Conservation (phyloP, 2,329 filamentous ascomycete genomes). For the Verticillium albo-atrum region DNA sequence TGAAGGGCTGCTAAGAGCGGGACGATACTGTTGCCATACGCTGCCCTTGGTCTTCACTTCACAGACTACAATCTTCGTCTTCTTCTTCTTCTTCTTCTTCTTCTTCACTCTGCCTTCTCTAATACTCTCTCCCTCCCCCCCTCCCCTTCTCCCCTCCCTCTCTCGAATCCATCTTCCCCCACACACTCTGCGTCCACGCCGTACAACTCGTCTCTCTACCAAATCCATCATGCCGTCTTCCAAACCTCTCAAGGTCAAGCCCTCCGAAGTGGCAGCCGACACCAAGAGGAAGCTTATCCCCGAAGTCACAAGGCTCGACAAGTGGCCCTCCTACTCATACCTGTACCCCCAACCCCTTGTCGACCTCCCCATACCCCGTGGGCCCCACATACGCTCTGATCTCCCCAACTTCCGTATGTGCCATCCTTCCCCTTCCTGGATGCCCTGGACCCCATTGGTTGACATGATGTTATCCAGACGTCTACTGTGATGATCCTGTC, state of each 20-base stretch:
- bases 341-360: constrained; percentile 48
- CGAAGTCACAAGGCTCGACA: constrained; percentile 50
- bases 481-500: constrained; percentile 55
- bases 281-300: constrained; percentile 69
- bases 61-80: too few species aligned
- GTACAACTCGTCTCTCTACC: too few species aligned
- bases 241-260: constrained; percentile 51
- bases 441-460: not conserved
- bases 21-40: not conserved
- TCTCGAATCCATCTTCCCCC: not conserved
- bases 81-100: too few species aligned
- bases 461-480: constrained; percentile 10
- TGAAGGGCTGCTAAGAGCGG: not conserved
- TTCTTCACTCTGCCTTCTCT: not conserved
- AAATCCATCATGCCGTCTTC: constrained; percentile 10
- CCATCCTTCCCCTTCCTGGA: not conserved
- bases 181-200: too few species aligned
- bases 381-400: constrained; percentile 7
- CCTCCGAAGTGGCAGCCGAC: constrained; percentile 67
- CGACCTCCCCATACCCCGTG: constrained; percentile 38
- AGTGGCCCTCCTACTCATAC: constrained; percentile 55
- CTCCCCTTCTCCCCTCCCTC: not conserved
- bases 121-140: not conserved
- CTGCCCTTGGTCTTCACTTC: too few species aligned
- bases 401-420: constrained; percentile 10